Base-by-base conservation (phyloP, 1,284 basidiomycete genomes). In the Microstroma glucosiphilum region DNA sequence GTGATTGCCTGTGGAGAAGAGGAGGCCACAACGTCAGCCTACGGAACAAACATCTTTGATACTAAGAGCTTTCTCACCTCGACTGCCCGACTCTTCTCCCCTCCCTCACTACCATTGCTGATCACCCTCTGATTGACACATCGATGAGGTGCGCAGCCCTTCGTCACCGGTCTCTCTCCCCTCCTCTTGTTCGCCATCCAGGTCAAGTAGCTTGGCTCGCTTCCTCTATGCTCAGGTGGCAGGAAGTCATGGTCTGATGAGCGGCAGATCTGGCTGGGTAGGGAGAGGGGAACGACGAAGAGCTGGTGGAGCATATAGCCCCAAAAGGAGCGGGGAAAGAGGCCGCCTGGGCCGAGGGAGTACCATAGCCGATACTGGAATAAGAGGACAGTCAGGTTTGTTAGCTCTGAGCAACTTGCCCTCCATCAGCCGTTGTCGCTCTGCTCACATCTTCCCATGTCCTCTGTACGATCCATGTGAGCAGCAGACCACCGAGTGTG, bases 71-170 rank as follows among this genome's bases (percentile, higher is more conserved):
- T 37, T 3, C 30, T 37, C 30, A 37, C 30, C 30, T 37, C 30
- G 30, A 37, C 30, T 3, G 30, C 30, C 9, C 9, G 3, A 37
- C 30, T 37, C 30, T 37, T 37, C 30, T 37, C 30, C 30, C 30
- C 30, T 37, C 30, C 30, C 30, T 37, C 30, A 3, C 9, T 9
- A 9, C 30, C 30, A 11, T 41, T 57, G 30, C n/a, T 40, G 8
- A 19, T 23, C 17, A 43, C 40, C 48, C 23, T 26, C 58, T 26
- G 30, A 37, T 62, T 58, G 17, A 62, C 23, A 25, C 57, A 56
- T 15, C 61, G n/a, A 49, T 62, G 61, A 11, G 61, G 61, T 37
- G 60, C 48, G 6, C 60, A 15, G 15, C 61, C 61, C 25, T 61
- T 61, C 1, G 53, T 59, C 12, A 12, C 17, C n/a, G 61, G 61